Conservation (phyloP, 768 basidiomycete genomes). For the Lentinula edodes region DNA sequence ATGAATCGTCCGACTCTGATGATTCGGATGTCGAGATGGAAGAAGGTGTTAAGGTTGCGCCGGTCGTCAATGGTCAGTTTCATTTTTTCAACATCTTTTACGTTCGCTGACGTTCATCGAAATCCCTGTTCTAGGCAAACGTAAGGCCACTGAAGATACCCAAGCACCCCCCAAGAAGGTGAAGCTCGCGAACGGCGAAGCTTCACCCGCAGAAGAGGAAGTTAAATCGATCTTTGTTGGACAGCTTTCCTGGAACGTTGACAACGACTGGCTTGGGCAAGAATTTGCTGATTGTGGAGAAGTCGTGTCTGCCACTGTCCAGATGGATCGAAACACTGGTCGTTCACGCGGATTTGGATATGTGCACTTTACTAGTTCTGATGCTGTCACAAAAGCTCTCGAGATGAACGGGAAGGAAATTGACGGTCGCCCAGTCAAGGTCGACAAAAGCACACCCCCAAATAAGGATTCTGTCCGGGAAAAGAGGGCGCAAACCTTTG, state of each 20-base stretch:
- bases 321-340: constrained; percentile 75
- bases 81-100: neutral
- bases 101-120: neutral
- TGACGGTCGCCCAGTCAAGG: constrained; percentile 83
- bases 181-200: constrained; percentile 62
- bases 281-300: constrained; percentile 91
- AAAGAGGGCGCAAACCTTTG: constrained; percentile 71
- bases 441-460: constrained; percentile 71
- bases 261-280: constrained; percentile 88
- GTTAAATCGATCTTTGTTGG: constrained; percentile 85
- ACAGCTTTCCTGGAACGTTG: constrained; percentile 91
- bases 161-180: constrained; percentile 72
- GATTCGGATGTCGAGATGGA: constrained; percentile 58
- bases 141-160: constrained; percentile 69
- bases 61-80: constrained; percentile 31
- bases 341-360: constrained; percentile 84
- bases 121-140: constrained; percentile 46
- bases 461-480: constrained; percentile 54
- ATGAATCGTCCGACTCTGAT: constrained; percentile 19
- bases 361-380: constrained; percentile 66
- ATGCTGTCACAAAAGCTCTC: constrained; percentile 78
- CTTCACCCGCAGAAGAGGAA: constrained; percentile 32
- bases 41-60: constrained; percentile 26
- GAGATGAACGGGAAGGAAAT: constrained; percentile 81
- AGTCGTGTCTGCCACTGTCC: constrained; percentile 84